Evolutionary conservation across 345 rosid species (phyloP).

Genomic region (Eucalyptus microcorys): DNA sequence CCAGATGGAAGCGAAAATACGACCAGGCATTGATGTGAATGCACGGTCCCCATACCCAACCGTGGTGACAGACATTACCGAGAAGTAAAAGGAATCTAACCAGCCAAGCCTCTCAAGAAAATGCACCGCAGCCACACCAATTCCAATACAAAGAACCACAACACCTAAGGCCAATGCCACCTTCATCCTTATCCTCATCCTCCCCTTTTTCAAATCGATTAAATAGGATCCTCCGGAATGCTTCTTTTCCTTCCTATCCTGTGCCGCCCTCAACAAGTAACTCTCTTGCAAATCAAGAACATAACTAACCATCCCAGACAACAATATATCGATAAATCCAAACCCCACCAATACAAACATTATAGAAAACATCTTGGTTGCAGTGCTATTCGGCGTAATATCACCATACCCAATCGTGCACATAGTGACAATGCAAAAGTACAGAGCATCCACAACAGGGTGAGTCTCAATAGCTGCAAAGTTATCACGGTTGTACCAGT

Average conservation of each 20-base stretch:
- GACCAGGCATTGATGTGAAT: constrained; percentile 24
- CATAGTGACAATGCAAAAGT: constrained; percentile 57
- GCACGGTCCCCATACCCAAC: constrained; percentile 53
- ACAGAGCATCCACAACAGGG: constrained; percentile 38
- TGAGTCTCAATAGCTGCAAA: constrained; percentile 27
- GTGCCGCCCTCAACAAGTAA: background rate
- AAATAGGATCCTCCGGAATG: background rate
- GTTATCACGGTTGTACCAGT: constrained; percentile 14
- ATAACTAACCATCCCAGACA: constrained; percentile 28
- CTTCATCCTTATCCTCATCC: constrained; percentile 37
- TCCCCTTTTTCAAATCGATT: constrained; percentile 26
- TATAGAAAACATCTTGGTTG: constrained; percentile 26
- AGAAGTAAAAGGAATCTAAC: constrained; percentile 39
- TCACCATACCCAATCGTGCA: constrained; percentile 61
- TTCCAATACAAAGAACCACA: constrained; percentile 21
- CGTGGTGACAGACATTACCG: constrained; percentile 51
- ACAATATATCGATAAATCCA: constrained; percentile 30
- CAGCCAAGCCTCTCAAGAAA: constrained; percentile 20
- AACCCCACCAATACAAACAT: constrained; percentile 31
- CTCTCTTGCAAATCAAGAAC: constrained; percentile 40
- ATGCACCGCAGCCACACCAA: constrained; percentile 19
- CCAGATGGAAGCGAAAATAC: constrained; percentile 43
- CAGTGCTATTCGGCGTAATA: constrained; percentile 23
- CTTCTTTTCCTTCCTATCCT: background rate
- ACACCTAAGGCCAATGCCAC: constrained; percentile 34